Percentiles rank a stretch among this genome's conserved stretches.
These are phyloP conservation scores for Aspergillus candidus DNA, from an alignment of 2,329 filamentous ascomycete species.

Conservation along the genomic window DNA sequence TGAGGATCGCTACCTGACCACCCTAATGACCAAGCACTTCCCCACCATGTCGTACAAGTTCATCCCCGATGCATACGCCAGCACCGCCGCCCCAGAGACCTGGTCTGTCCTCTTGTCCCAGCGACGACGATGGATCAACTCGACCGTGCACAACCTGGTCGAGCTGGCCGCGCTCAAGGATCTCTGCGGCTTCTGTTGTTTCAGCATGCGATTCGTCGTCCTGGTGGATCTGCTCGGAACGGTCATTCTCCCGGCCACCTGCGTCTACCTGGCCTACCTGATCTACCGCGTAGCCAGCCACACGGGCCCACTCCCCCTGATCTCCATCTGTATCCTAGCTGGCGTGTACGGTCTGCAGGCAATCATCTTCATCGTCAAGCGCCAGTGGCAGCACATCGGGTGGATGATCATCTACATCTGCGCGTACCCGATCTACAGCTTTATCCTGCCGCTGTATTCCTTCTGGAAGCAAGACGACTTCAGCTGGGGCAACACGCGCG, in stretches of 20 bases:
- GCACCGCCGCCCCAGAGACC: slow-evolving; percentile 86
- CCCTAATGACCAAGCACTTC: slow-evolving; percentile 97
- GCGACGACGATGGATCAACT: slow-evolving; percentile 98
- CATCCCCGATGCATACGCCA: slow-evolving; percentile 83
- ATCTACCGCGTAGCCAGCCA: slow-evolving; percentile 69
- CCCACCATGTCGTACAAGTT: slow-evolving; percentile 95
- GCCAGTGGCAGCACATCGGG: slow-evolving; percentile 96
- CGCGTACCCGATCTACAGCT: slow-evolving; percentile 91
- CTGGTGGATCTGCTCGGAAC: slow-evolving; percentile 92
- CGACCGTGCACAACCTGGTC: slow-evolving; percentile 90
- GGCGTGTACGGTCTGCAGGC: slow-evolving; percentile 94
- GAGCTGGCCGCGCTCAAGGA: slow-evolving; percentile 87
- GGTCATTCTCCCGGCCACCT: slow-evolving; percentile 83
- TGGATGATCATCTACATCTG: slow-evolving; percentile 99
- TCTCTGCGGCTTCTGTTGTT: slow-evolving; percentile 97
- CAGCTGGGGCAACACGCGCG: slow-evolving; percentile 95
- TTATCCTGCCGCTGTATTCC: slow-evolving; percentile 86
- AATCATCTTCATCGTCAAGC: slow-evolving; percentile 90
- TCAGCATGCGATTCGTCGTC: slow-evolving; percentile 95
- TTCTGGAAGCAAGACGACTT: slow-evolving; percentile 99
- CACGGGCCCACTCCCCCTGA: slow-evolving; percentile 70
- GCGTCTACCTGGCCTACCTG: slow-evolving; percentile 78
- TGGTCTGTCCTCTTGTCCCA: slow-evolving; percentile 96
- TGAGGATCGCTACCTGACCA: slow-evolving; percentile 95
- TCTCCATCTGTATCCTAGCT: slow-evolving; percentile 83